Evolutionary conservation across 2,329 filamentous ascomycete genomes (phyloP).

Genomic region (Cercospora janseana): DNA sequence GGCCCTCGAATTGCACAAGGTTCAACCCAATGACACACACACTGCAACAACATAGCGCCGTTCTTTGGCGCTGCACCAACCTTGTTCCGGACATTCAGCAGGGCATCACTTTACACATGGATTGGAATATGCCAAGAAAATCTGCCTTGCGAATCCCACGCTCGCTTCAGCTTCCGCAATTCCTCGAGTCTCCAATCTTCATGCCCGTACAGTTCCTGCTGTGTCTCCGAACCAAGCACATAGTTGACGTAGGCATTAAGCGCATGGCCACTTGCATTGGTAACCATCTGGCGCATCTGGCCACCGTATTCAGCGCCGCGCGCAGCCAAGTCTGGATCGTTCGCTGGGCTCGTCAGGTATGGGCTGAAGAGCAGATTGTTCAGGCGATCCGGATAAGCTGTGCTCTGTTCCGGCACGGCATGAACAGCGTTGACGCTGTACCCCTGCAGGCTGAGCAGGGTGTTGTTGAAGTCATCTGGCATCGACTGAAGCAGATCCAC

Average conservation of each 20-base stretch:
- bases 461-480: constrained; percentile 1
- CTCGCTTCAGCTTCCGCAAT: constrained; percentile 48
- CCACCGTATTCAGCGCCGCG: constrained; percentile 9
- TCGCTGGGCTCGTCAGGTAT: not conserved
- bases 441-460: constrained; percentile 9
- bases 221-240: constrained; percentile 42
- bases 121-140: constrained; percentile 13
- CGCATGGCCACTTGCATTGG: constrained; percentile 4
- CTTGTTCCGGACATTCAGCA: not conserved
- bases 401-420: not conserved
- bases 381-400: constrained; percentile 1
- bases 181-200: constrained; percentile 51
- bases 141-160: constrained; percentile 47
- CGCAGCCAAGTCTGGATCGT: not conserved
- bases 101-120: not conserved
- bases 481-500: constrained; percentile 7
- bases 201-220: constrained; percentile 52
- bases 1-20: not conserved
- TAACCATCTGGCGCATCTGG: constrained; percentile 5
- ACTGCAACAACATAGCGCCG: no score
- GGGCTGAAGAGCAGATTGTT: not conserved
- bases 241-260: constrained; percentile 44
- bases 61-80: no score
- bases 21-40: no score
- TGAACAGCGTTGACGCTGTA: constrained; percentile 9